Conservation (phyloP, 495 filamentous ascomycete species). For the Aspergillus mulundensis region DNA sequence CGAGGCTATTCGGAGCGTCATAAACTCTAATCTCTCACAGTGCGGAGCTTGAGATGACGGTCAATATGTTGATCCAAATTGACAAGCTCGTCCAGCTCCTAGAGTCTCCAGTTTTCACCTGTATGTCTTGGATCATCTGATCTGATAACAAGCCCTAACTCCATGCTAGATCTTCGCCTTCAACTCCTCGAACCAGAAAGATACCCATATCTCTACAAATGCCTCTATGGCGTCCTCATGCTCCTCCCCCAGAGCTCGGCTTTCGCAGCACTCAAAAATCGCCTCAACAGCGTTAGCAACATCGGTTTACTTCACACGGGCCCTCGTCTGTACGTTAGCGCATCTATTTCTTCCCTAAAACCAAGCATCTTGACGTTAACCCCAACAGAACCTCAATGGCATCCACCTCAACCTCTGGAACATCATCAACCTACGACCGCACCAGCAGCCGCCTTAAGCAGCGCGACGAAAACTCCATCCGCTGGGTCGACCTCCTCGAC, state of each 20-base stretch:
- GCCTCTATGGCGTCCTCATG: slow-evolving; percentile 96
- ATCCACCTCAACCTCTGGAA: slow-evolving; percentile 15
- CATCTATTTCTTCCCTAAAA: not conserved
- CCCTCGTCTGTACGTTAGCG: slow-evolving; percentile 68
- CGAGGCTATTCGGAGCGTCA: not conserved
- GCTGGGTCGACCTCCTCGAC: slow-evolving; percentile 92
- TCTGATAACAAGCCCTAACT: slow-evolving; percentile 6
- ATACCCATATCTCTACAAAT: slow-evolving; percentile 96
- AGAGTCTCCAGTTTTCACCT: slow-evolving; percentile 97
- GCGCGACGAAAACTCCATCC: slow-evolving; percentile 76
- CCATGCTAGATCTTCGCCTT: slow-evolving; percentile 73
- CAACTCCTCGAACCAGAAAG: slow-evolving; percentile 98
- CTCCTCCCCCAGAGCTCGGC: slow-evolving; percentile 95
- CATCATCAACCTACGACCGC: slow-evolving; percentile 53
- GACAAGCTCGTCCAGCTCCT: slow-evolving; percentile 98
- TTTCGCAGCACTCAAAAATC: slow-evolving; percentile 95
- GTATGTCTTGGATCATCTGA: slow-evolving; percentile 38
- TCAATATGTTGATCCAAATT: slow-evolving; percentile 97
- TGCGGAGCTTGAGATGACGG: slow-evolving; percentile 97
- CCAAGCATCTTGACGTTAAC: not conserved
- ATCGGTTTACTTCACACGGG: slow-evolving; percentile 91
- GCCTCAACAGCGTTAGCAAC: slow-evolving; percentile 91
- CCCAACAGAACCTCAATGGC: slow-evolving; percentile 7
- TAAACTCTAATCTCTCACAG: slow-evolving; percentile 49
- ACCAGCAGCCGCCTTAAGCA: slow-evolving; percentile 68